These are phyloP conservation scores for Euphorbia peplus DNA, from an alignment of 345 rosid species.

Conservation along the genomic window DNA sequence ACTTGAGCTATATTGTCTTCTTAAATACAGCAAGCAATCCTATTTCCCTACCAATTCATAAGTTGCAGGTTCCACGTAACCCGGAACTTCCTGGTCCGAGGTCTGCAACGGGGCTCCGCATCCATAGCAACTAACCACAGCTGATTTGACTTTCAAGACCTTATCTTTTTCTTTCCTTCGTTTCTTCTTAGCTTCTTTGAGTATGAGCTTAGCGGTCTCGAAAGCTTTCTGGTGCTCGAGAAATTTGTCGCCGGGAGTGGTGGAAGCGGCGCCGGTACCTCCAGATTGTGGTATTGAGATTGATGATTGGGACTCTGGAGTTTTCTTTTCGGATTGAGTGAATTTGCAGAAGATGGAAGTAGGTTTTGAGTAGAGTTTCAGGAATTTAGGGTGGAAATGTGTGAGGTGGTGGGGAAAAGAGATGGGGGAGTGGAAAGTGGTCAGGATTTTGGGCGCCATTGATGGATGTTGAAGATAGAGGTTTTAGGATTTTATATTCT, in stretches of 20 bases:
- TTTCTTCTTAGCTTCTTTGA: slow-evolving; percentile 48
- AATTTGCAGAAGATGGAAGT: slow-evolving; percentile 39
- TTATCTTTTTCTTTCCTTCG: slow-evolving; percentile 37
- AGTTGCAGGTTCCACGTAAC: slow-evolving; percentile 58
- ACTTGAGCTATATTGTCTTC: too few relatives aligned
- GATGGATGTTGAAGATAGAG: slow-evolving; percentile 5
- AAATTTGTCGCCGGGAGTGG: slow-evolving; percentile 70
- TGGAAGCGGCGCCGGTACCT: slow-evolving; percentile 73
- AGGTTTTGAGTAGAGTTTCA: slow-evolving; percentile 28
- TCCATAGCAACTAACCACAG: slow-evolving; percentile 65
- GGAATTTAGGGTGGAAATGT: slow-evolving; percentile 28
- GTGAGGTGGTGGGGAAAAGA: slow-evolving; percentile 39
- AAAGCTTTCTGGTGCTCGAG: slow-evolving; percentile 55
- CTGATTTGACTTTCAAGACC: slow-evolving; percentile 40
- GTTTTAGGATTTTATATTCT: neutral
- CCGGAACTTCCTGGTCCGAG: slow-evolving; percentile 68
- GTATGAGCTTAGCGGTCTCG: slow-evolving; percentile 49
- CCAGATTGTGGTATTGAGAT: slow-evolving; percentile 32
- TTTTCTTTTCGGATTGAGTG: slow-evolving; percentile 13
- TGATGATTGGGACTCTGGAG: slow-evolving; percentile 28
- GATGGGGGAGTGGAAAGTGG: slow-evolving; percentile 42
- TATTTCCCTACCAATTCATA: slow-evolving; percentile 58
- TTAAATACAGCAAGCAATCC: too few relatives aligned
- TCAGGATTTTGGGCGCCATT: slow-evolving; percentile 62
- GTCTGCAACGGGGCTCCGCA: slow-evolving; percentile 98